Evolutionary conservation across 2,329 filamentous ascomycete species (phyloP), one percentile per base, ranked within the genome.

Genomic region (Trichoderma semiorbis): DNA sequence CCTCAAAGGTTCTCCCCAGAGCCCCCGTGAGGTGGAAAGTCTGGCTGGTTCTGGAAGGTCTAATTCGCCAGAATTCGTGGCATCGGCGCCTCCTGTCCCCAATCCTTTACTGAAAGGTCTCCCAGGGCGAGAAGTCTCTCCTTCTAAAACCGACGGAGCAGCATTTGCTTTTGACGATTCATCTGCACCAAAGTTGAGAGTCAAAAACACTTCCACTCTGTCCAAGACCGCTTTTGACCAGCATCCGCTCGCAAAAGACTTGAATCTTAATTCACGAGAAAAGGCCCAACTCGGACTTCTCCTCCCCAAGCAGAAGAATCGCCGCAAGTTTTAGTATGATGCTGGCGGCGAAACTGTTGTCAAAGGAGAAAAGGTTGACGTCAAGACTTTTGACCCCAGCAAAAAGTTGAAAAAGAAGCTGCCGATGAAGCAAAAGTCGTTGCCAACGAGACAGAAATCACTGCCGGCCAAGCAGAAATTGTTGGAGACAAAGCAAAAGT

Each of bases 61-160:
- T 7, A 26, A 55, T 5, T 72, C 71, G 21, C 62, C 50, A 34
- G 47, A 66, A 24, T 65, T 47, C 12, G 63, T 69, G 24, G 64
- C 68, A 3, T 71, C 74, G 1, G 70, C 72, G 0, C 72, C 74
- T 26, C 64, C 74, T 5, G 72, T 74, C 8, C 76, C 75, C 0
- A 76, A 78, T 36, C 95, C 82, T 87, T 77, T 83, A 0, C 77
- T 83, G 11, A 77, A 73, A 64, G 81, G 82, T 7, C 78, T 81
- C 70, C 81, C 82, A 1, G 82, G 82, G 2, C 78, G 81, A 67
- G 82, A 84, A 66, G 73, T 83, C 11, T 81, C 80, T 0, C 77
- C 77, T 4, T 79, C 82, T 16, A 82, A 79, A 63, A 83, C 81
- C 2, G 80, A 84, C 34, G 78, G 78, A 5, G 79, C 80, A 16